phyloP scores from a whole-genome alignment of 2,329 filamentous ascomycete species.

The Cladosporium sphaerospermum region DNA sequence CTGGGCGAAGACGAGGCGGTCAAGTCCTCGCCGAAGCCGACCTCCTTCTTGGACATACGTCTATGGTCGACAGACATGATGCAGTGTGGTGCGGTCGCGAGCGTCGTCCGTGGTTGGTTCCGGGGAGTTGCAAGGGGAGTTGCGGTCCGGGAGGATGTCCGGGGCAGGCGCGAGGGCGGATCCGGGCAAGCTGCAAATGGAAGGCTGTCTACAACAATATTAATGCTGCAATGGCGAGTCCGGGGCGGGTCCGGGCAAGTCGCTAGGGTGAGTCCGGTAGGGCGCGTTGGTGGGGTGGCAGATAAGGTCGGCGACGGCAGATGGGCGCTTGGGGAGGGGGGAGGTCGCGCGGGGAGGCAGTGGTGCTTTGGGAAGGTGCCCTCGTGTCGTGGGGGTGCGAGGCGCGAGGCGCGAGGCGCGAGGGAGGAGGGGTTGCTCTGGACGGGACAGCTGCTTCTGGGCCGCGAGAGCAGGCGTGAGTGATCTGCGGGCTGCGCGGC shows the following conservation, averaged over 20 bases:
- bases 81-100: neutral
- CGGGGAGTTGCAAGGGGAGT: neutral
- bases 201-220: neutral
- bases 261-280: too few relatives aligned
- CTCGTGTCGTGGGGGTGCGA: neutral
- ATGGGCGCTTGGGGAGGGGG: constrained; percentile 6
- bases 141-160: neutral
- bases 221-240: neutral
- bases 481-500: neutral
- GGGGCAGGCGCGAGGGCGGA: neutral
- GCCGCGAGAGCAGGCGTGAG: neutral
- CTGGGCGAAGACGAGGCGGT: neutral
- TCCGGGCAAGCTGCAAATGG: constrained; percentile 6
- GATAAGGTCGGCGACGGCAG: neutral
- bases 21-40: constrained; percentile 9
- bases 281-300: neutral
- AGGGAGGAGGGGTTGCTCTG: neutral
- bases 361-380: constrained; percentile 5
- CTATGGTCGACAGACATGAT: constrained; percentile 6
- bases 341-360: neutral
- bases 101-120: neutral
- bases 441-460: constrained; percentile 3
- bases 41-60: constrained; percentile 6
- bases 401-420: neutral
- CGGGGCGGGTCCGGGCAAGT: neutral